These are phyloP conservation scores for Triticum turgidum DNA, from an alignment of 176 grass and related monocot genomes.

Conservation along the genomic window DNA sequence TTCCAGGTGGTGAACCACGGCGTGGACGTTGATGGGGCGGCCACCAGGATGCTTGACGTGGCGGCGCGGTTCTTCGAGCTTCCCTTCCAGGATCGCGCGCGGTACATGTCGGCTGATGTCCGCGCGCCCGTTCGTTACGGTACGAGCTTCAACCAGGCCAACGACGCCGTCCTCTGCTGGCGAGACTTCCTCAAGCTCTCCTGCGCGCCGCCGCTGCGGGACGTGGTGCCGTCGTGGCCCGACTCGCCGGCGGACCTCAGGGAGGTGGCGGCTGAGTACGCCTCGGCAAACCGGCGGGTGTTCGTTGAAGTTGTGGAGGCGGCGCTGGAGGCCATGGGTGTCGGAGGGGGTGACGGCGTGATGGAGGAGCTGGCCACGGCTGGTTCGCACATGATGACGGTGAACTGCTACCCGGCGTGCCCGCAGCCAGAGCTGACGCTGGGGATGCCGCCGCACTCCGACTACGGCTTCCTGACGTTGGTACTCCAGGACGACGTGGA, in stretches of 20 bases:
- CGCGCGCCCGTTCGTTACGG: slow-evolving; percentile 60
- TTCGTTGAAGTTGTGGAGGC: slow-evolving; percentile 66
- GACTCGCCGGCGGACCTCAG: slow-evolving; percentile 47
- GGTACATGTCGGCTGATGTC: slow-evolving; percentile 76
- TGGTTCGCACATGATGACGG: slow-evolving; percentile 64
- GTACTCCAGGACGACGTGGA: slow-evolving; percentile 72
- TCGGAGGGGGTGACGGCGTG: background rate
- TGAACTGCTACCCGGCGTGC: slow-evolving; percentile 86
- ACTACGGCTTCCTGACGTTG: slow-evolving; percentile 87
- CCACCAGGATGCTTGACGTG: slow-evolving; percentile 45
- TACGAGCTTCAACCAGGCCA: slow-evolving; percentile 97
- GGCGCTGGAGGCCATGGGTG: slow-evolving; percentile 54
- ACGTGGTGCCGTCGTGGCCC: slow-evolving; percentile 46
- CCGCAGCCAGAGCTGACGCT: slow-evolving; percentile 83
- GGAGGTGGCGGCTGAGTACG: slow-evolving; percentile 44
- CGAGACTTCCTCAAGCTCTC: slow-evolving; percentile 92
- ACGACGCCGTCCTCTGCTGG: slow-evolving; percentile 83
- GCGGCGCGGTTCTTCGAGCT: slow-evolving; percentile 76
- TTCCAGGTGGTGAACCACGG: slow-evolving; percentile 97
- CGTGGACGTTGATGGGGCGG: background rate
- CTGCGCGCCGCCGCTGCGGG: slow-evolving; percentile 43
- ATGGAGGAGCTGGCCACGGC: slow-evolving; percentile 47
- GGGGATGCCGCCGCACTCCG: slow-evolving; percentile 93
- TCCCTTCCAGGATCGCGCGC: slow-evolving; percentile 46
- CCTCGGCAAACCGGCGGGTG: slow-evolving; percentile 35